Conservation (phyloP, 2,329 filamentous ascomycete genomes). For the Aspergillus novofumigatus region DNA sequence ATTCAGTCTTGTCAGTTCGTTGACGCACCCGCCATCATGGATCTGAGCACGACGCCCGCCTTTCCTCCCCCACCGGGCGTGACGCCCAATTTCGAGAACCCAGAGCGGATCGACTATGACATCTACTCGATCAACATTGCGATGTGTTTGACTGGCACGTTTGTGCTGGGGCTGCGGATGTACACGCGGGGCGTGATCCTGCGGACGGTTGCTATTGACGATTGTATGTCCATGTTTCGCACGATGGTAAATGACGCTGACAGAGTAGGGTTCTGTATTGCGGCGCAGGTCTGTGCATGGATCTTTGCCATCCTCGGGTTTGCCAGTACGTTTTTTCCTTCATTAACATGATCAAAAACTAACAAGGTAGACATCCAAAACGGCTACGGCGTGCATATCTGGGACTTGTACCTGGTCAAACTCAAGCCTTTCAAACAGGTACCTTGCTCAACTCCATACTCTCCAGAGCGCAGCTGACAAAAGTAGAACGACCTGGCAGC, state of each 20-base stretch:
- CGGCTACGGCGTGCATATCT: slow-evolving; percentile 12
- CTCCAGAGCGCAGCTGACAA: not conserved
- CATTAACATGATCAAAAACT: not conserved
- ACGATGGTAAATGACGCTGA: not conserved
- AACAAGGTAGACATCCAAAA: slow-evolving; percentile 8
- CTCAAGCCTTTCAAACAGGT: slow-evolving; percentile 13
- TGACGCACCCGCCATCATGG: not conserved
- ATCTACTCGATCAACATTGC: slow-evolving; percentile 12
- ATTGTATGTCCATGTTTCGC: slow-evolving; percentile 1
- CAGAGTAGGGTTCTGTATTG: slow-evolving; percentile 4
- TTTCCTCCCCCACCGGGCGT: slow-evolving; percentile 2
- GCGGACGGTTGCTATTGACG: slow-evolving; percentile 4
- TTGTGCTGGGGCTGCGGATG: slow-evolving; percentile 5
- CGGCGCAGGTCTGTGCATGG: slow-evolving; percentile 12
- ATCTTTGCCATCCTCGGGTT: slow-evolving; percentile 11
- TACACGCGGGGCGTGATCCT: slow-evolving; percentile 7
- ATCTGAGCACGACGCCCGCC: slow-evolving; percentile 9
- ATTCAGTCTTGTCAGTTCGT: not conserved
- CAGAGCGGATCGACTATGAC: slow-evolving; percentile 4
- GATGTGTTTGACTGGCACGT: slow-evolving; percentile 6
- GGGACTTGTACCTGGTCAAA: slow-evolving; percentile 9
- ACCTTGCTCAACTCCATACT: not conserved
- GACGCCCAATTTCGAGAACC: not conserved
- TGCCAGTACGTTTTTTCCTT: not conserved
- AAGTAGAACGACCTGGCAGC: slow-evolving; percentile 10